Conservation (phyloP, 148 eudicot genomes). For the Rhododendron ferrugineum region DNA sequence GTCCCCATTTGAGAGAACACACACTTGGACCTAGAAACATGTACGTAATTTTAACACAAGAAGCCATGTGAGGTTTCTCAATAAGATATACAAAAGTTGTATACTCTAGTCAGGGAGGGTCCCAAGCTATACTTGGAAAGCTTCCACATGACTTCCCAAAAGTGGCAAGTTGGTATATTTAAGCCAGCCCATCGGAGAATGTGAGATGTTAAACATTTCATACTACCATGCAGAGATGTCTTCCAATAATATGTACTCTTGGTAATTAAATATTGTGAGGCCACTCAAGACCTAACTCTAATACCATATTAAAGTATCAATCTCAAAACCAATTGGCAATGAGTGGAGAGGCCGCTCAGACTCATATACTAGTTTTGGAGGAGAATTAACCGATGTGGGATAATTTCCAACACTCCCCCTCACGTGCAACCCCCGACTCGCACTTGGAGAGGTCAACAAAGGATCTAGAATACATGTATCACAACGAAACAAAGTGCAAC, state of each 20-base stretch:
- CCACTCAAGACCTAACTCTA: too few species aligned
- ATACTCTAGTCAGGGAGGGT: not conserved
- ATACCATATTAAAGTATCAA: too few species aligned
- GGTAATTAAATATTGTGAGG: not conserved
- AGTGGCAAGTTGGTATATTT: not conserved
- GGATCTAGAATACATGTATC: too few species aligned
- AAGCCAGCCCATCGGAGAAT: not conserved
- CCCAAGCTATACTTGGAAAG: not conserved
- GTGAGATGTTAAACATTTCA: not conserved
- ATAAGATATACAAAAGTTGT: not conserved
- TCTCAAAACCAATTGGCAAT: too few species aligned
- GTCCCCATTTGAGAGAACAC: slow-evolving; percentile 14
- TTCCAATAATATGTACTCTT: not conserved
- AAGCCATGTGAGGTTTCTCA: slow-evolving; percentile 8
- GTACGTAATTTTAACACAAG: not conserved
- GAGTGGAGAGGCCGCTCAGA: too few species aligned
- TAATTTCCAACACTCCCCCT: too few species aligned
- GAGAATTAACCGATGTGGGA: too few species aligned
- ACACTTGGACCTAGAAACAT: not conserved
- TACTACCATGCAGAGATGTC: not conserved
- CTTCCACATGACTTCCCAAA: not conserved
- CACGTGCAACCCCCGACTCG: too few species aligned
- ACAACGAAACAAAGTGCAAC: too few species aligned
- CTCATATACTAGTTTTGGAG: too few species aligned
- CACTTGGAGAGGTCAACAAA: too few species aligned